Evolutionary conservation across 352 stramenopile genomes (phyloP), one percentile per base, ranked within the genome.

Genomic region (Phytophthora uliginosa): DNA sequence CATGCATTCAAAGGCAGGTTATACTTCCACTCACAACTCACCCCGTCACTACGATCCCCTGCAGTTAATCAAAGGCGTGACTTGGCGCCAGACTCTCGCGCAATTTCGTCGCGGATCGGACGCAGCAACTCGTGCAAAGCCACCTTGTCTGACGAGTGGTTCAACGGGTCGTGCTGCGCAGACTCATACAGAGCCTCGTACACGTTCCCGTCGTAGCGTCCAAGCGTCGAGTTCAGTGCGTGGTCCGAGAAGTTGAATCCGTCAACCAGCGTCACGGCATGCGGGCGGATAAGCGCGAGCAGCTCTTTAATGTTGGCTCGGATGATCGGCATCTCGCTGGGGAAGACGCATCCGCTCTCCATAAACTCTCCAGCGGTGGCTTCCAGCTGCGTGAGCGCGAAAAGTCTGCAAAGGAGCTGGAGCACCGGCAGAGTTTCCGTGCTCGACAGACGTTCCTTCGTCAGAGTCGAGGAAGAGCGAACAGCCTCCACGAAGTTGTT

Each of bases 231-330:
- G 82, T 95, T 95, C 45, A 96, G 64, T 51, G 63, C 31, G 60
- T 87, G 75, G 69, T 95, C 89, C 12, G 85, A 90, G 68, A 95
- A 94, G 71, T 94, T 90, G 74, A 93, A 96, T 18, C 83, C 84
- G 45, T 96, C 87, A 31, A 89, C 85, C 26, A 95, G 83, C 56
- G 77, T 77, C 45, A 96, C 86, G n/a, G 86, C 89, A 54, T 96
- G 82, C 7, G 78, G 74, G 9, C 87, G 86, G 48, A 95, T 76
- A 26, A 80, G 77, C 18, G 51, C 53, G 15, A 92, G 81, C 20
- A 92, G 67, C 40, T 75, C 66, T 57, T 91, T 79, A 54, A 92
- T 85, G 63, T 74, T 79, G 20, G 71, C 59, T 33, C 86, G 85
- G n/a, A 95, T 71, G 24, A 75, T 52, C 22, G 73, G 28, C 60